Base-by-base conservation (phyloP, 208 protist species). In the Leishmania lainsoni region DNA sequence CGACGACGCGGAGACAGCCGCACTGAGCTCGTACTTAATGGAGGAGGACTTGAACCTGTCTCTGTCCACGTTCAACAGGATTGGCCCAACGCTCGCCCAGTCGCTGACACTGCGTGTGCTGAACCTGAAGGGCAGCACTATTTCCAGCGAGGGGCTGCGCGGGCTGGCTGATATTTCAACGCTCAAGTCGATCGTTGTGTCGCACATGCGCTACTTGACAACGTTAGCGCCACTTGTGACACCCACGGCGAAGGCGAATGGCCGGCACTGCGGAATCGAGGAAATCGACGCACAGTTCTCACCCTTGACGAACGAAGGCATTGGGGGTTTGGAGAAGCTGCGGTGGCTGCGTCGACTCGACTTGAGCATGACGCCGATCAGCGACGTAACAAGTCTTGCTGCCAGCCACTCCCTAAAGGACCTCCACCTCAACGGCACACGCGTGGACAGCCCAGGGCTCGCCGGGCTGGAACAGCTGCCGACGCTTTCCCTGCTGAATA, bases 251-350 rank as follows among this genome's bases (percentile, higher is more conserved):
- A 9, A 76, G 73, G 58, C 63, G 29, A 35, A 29, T n/a, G 81
- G 59, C 35, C 29, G 61, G 39, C 76, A 63, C n/a, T 88, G 87
- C 68, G 78, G 68, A 5, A 83, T 95, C 5, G 86, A 88, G 71
- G 86, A 91, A 56, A 91, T 95, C 71, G 87, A 95, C 75, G 92
- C 92, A 42, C 89, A 92, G 78, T 95, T 89, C 75, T 89, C 87
- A 16, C 71, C 79, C 69, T 71, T 92, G 45, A 26, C 39, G 45
- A 81, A 90, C 71, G 77, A 85, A 20, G 89, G 89, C 45, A 79
- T 92, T 35, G 49, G 54, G 20, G 87, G 80, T 1, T 65, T 90
- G 51, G 83, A 87, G 79, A 71, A 71, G 75, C 80, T 92, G 80
- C 89, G 76, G 22, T 78, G 80, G 5, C 83, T 95, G 32, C 71